These are phyloP conservation scores for Diplocarpon rosae DNA, from an alignment of 2,329 filamentous ascomycete genomes.

Conservation along the genomic window DNA sequence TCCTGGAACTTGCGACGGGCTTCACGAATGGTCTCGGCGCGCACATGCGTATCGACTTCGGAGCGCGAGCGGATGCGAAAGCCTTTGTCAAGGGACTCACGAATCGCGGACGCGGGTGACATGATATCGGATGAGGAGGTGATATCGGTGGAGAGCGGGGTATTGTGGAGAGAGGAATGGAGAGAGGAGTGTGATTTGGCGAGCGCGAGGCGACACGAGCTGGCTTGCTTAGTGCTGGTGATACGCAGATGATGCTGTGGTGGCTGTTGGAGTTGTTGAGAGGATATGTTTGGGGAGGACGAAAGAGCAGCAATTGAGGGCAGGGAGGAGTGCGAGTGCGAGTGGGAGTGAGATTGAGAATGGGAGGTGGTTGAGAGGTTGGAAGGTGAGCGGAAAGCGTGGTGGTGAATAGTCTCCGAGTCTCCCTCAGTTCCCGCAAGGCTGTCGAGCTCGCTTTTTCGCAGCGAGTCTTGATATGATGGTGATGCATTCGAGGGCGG, in stretches of 20 bases:
- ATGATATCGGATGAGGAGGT: constrained; percentile 20
- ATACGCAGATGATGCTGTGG: constrained; percentile 16
- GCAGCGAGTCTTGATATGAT: constrained; percentile 45
- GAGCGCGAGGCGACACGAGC: constrained; percentile 20
- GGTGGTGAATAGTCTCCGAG: constrained; percentile 5
- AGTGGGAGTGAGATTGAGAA: no score
- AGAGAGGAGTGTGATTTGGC: constrained; percentile 22
- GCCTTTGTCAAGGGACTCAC: constrained; percentile 45
- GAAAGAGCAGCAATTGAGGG: neutral
- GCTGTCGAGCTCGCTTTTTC: constrained; percentile 38
- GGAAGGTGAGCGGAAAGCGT: constrained; percentile 19
- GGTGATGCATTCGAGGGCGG: constrained; percentile 34
- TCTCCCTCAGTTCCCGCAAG: constrained; percentile 25
- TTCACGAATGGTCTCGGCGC: constrained; percentile 46
- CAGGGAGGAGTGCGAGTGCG: no score
- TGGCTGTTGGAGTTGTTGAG: neutral
- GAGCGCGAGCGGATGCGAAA: constrained; percentile 51
- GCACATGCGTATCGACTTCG: constrained; percentile 44
- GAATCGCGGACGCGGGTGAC: constrained; percentile 40
- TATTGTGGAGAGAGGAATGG: constrained; percentile 3
- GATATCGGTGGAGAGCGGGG: constrained; percentile 16
- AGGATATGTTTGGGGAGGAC: constrained; percentile 13
- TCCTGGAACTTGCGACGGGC: constrained; percentile 53
- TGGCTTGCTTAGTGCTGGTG: constrained; percentile 21
- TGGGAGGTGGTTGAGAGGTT: constrained; percentile 14